A percentile compares a stretch with the other conserved stretches of the same genome.
Conservation (phyloP, 1,284 basidiomycete species). For the Malassezia pachydermatis region DNA sequence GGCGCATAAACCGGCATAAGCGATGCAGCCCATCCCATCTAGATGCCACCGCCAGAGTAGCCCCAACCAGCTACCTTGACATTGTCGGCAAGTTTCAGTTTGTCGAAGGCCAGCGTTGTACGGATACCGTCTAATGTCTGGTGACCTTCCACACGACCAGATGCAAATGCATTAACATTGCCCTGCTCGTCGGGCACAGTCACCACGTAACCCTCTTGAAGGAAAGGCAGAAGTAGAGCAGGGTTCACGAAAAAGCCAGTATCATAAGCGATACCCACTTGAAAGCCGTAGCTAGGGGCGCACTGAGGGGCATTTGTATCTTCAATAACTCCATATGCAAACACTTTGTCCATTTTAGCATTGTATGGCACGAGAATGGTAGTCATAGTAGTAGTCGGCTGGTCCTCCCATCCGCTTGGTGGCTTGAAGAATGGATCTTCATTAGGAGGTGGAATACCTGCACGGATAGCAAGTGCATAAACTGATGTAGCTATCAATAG, state of each 20-base stretch:
- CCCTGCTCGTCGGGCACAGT: constrained; percentile 34
- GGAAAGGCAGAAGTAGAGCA: neutral
- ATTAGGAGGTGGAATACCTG: no score
- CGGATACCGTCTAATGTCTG: constrained; percentile 32
- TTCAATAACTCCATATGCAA: constrained; percentile 22
- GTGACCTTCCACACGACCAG: constrained; percentile 26
- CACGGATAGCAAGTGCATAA: no score
- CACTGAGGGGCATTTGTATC: constrained; percentile 27
- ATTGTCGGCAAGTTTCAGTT: constrained; percentile 18
- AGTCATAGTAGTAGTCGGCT: constrained; percentile 18
- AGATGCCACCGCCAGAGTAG: constrained; percentile 39
- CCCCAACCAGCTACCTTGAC: constrained; percentile 27
- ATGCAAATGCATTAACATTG: constrained; percentile 32
- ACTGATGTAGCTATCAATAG: no score
- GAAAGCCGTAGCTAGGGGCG: constrained; percentile 23
- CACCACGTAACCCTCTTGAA: constrained; percentile 23
- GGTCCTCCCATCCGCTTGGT: neutral
- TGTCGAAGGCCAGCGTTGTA: constrained; percentile 23
- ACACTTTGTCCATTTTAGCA: constrained; percentile 21
- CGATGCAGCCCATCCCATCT: constrained; percentile 33
- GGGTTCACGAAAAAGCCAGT: neutral
- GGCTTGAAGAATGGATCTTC: no score
- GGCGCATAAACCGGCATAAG: constrained; percentile 26
- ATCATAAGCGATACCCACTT: constrained; percentile 9
- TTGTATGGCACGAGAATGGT: constrained; percentile 29